These are phyloP conservation scores for Fomitopsis pinicola DNA, from an alignment of 1,284 basidiomycete genomes.

Conservation along the genomic window DNA sequence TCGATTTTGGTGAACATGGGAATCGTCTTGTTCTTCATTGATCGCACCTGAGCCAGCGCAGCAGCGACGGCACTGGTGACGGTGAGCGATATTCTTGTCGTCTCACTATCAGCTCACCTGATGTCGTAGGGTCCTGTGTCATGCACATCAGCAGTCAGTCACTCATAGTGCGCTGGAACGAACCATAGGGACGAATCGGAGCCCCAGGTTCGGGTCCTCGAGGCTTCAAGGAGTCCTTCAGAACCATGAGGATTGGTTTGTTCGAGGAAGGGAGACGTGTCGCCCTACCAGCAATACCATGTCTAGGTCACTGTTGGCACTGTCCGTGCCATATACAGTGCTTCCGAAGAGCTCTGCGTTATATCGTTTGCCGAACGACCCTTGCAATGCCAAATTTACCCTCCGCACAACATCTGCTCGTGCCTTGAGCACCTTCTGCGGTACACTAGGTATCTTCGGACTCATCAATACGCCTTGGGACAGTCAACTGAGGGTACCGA, in stretches of 20 bases:
- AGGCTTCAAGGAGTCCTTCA: constrained; percentile 10
- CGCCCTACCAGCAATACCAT: constrained; percentile 19
- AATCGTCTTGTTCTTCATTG: not conserved
- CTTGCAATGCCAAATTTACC: not conserved
- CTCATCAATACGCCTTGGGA: not conserved
- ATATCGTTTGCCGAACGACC: constrained; percentile 11
- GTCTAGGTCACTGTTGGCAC: constrained; percentile 21
- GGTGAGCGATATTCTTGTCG: not conserved
- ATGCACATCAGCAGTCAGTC: not conserved
- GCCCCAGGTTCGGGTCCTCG: not conserved
- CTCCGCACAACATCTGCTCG: not conserved
- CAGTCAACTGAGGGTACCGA: not conserved
- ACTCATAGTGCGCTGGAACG: no score
- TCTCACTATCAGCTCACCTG: not conserved
- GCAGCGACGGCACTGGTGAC: not conserved
- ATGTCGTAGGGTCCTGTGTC: not conserved
- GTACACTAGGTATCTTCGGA: not conserved
- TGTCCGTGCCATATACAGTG: constrained; percentile 20
- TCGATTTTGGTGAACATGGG: not conserved
- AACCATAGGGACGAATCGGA: not conserved
- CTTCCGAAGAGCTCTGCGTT: constrained; percentile 20
- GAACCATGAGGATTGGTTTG: not conserved
- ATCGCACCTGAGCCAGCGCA: not conserved
- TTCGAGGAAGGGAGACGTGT: not conserved
- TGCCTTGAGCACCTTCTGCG: not conserved